A percentile compares a stretch with the other conserved stretches of the same genome.
phyloP scores from a whole-genome alignment of 179 eudicot species.

The Silene vulgaris region DNA sequence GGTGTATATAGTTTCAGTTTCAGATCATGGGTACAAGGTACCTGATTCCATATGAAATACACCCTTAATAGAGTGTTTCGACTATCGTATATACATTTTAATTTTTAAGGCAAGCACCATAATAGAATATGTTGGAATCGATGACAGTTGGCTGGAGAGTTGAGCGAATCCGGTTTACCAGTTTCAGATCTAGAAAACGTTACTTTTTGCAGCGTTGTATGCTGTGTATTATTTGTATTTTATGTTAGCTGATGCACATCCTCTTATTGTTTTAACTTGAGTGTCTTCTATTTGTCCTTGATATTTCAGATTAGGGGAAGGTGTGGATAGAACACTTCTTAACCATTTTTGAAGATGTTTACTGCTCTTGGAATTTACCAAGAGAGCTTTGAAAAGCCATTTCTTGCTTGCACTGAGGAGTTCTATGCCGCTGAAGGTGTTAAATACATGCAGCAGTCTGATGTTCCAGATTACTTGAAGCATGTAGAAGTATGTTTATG shows the following conservation, averaged over 20 bases:
- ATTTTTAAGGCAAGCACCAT: no score
- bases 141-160: no score
- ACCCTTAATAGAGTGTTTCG: no score
- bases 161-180: no score
- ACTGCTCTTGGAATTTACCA: conserved; percentile 82
- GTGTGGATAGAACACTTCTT: conserved; percentile 95
- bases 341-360: conserved; percentile 95
- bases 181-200: no score
- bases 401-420: conserved; percentile 78
- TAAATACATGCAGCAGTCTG: conserved; percentile 89
- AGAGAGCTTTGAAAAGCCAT: conserved; percentile 94
- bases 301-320: conserved; percentile 77
- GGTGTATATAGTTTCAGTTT: no score
- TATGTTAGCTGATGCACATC: not conserved
- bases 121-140: no score
- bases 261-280: not conserved
- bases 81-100: no score
- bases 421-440: conserved; percentile 96
- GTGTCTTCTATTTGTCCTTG: conserved; percentile 15
- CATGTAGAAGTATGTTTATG: conserved; percentile 76
- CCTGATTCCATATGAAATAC: no score
- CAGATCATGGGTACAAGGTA: no score
- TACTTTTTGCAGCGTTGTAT: not conserved
- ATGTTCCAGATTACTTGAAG: conserved; percentile 92
- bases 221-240: not conserved